Evolutionary conservation across 805 yeast species (phyloP).

Genomic region (Nakazawaea pomicola): DNA sequence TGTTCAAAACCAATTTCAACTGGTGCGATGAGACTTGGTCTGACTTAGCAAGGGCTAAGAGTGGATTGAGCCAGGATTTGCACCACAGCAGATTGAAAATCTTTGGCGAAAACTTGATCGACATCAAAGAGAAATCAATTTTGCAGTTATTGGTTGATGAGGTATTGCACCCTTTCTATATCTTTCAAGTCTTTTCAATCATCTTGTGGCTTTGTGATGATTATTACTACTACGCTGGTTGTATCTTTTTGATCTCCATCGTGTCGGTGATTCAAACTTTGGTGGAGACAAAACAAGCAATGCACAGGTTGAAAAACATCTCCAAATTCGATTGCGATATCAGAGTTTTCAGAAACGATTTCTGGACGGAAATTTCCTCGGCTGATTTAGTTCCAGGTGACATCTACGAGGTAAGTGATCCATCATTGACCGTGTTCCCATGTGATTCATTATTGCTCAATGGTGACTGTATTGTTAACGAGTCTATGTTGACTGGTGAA

Average conservation of each 20-base stretch:
- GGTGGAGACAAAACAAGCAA: conserved; percentile 76
- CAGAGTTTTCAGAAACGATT: conserved; percentile 87
- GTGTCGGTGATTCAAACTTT: conserved; percentile 76
- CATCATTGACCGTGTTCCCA: conserved; percentile 68
- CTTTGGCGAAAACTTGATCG: conserved; percentile 74
- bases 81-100: conserved; percentile 67
- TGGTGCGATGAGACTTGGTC: conserved; percentile 88
- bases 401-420: conserved; percentile 86
- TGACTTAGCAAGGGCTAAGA: conserved; percentile 44
- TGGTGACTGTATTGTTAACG: conserved; percentile 96
- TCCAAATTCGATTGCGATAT: conserved; percentile 75
- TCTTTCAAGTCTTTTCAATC: conserved; percentile 91
- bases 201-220: conserved; percentile 89
- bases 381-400: conserved; percentile 93
- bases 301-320: conserved; percentile 65
- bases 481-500: conserved; percentile 97
- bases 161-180: conserved; percentile 90
- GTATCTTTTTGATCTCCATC: conserved; percentile 84
- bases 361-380: conserved; percentile 80
- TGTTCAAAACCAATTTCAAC: conserved; percentile 74
- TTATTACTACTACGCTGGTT: conserved; percentile 89
- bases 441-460: conserved; percentile 83
- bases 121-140: conserved; percentile 68
- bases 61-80: conserved; percentile 66
- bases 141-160: conserved; percentile 72